Conservation (phyloP, 2,329 filamentous ascomycete species). For the Neonectria faginata region DNA sequence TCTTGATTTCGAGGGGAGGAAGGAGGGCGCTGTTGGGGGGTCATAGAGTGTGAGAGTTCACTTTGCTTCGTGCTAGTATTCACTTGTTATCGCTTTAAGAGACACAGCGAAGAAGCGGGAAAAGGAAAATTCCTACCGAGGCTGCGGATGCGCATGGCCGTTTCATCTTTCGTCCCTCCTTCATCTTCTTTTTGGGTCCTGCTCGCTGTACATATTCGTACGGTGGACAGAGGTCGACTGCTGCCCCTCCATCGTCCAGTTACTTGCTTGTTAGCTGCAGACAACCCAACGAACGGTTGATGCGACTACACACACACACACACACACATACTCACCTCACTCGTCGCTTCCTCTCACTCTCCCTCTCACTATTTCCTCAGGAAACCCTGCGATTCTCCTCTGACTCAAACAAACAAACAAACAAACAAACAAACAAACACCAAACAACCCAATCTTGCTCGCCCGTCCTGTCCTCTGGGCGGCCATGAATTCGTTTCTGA, state of each 20-base stretch:
- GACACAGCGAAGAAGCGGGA: not conserved
- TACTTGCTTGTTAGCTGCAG: slow-evolving; percentile 17
- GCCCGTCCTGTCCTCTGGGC: slow-evolving; percentile 25
- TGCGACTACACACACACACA: not conserved
- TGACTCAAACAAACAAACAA: not conserved
- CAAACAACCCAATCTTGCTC: not conserved
- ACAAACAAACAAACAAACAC: too few species aligned
- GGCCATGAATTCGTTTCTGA: slow-evolving; percentile 69
- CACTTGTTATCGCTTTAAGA: slow-evolving; percentile 21
- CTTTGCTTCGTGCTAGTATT: not conserved
- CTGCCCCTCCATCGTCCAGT: not conserved
- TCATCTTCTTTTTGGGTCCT: slow-evolving; percentile 11
- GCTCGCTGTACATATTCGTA: not conserved
- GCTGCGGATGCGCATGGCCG: slow-evolving; percentile 3
- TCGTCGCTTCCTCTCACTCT: not conserved
- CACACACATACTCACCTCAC: not conserved
- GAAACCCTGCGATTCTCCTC: not conserved
- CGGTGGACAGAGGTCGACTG: not conserved
- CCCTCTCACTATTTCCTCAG: not conserved
- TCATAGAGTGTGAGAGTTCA: not conserved
- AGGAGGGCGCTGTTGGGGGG: not conserved
- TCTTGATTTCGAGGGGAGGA: slow-evolving; percentile 6
- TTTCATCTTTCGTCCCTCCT: slow-evolving; percentile 23
- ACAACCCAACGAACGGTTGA: slow-evolving; percentile 6
- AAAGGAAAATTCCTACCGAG: slow-evolving; percentile 11